Conservation (phyloP, 495 filamentous ascomycete genomes). For the Parathielavia appendiculata region DNA sequence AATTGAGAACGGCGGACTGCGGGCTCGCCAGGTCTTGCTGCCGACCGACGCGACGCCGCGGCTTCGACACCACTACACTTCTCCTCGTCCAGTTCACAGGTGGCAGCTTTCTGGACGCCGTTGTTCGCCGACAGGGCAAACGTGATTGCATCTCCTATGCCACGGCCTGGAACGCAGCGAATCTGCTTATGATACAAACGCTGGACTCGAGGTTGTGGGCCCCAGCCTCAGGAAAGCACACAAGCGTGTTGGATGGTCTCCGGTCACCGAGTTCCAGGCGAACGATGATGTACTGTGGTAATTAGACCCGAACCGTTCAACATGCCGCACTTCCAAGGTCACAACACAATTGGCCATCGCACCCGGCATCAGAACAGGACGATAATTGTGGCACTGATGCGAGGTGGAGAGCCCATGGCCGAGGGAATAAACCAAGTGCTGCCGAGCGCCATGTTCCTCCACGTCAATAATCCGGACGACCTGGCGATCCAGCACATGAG, state of each 20-base stretch:
- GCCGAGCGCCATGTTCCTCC: conserved; percentile 50
- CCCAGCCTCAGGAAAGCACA: conserved; percentile 50
- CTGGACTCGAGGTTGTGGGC: conserved; percentile 48
- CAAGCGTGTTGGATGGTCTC: conserved; percentile 47
- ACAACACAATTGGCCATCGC: conserved; percentile 46
- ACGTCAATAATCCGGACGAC: conserved; percentile 47
- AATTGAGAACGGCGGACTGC: conserved; percentile 41
- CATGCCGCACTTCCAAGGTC: conserved; percentile 53
- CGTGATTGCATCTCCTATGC: conserved; percentile 37
- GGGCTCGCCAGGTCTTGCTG: conserved; percentile 46
- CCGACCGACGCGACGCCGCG: conserved; percentile 38
- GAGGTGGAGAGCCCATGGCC: conserved; percentile 65
- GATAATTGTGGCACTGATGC: conserved; percentile 59
- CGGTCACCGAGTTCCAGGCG: conserved; percentile 47
- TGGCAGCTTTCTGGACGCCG: conserved; percentile 34
- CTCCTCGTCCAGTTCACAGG: conserved; percentile 41
- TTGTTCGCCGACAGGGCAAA: conserved; percentile 26
- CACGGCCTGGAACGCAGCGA: conserved; percentile 42
- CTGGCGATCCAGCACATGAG: conserved; percentile 43
- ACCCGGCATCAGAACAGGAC: conserved; percentile 49
- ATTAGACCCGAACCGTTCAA: conserved; percentile 50
- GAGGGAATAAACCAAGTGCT: conserved; percentile 55
- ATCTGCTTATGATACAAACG: conserved; percentile 55
- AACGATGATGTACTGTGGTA: conserved; percentile 29
- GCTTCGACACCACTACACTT: conserved; percentile 43